Evolutionary conservation across 2,329 filamentous ascomycete species (phyloP).

Genomic region (Lizonia empirigonia): DNA sequence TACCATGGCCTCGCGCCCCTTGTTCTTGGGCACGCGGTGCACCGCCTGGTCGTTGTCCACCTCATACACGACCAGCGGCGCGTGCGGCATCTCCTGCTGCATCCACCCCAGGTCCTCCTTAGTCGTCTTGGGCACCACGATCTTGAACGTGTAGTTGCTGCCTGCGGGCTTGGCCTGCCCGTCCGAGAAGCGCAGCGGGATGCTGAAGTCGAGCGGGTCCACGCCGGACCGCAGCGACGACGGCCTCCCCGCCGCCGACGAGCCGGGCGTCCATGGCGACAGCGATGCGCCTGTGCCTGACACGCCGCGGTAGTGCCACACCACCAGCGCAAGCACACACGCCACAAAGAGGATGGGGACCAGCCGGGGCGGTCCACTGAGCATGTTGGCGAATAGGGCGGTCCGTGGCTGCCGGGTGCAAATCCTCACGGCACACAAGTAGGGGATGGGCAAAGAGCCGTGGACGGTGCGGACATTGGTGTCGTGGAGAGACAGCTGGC

Average conservation of each 20-base stretch:
- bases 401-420: slow-evolving; percentile 11
- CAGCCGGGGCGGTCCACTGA: slow-evolving; percentile 44
- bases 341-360: slow-evolving; percentile 37
- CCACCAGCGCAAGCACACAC: slow-evolving; percentile 33
- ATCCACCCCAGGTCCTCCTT: slow-evolving; percentile 48
- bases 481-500: not conserved
- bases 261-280: slow-evolving; percentile 22
- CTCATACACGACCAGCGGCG: slow-evolving; percentile 55
- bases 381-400: slow-evolving; percentile 34
- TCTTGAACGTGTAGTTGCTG: slow-evolving; percentile 44
- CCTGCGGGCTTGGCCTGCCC: slow-evolving; percentile 40
- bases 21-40: slow-evolving; percentile 61
- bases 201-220: slow-evolving; percentile 45
- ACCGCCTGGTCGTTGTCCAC: slow-evolving; percentile 58
- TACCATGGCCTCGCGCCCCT: slow-evolving; percentile 65
- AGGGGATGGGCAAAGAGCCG: not conserved
- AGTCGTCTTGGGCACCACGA: slow-evolving; percentile 47
- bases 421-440: slow-evolving; percentile 17
- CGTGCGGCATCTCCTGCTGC: slow-evolving; percentile 41
- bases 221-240: slow-evolving; percentile 23
- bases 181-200: slow-evolving; percentile 41
- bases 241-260: slow-evolving; percentile 10
- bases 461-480: slow-evolving; percentile 6
- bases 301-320: slow-evolving; percentile 38
- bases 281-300: slow-evolving; percentile 16